Evolutionary conservation across 2,329 filamentous ascomycete species (phyloP), one percentile per base, ranked within the genome.

Genomic region (Colletotrichum tabaci): DNA sequence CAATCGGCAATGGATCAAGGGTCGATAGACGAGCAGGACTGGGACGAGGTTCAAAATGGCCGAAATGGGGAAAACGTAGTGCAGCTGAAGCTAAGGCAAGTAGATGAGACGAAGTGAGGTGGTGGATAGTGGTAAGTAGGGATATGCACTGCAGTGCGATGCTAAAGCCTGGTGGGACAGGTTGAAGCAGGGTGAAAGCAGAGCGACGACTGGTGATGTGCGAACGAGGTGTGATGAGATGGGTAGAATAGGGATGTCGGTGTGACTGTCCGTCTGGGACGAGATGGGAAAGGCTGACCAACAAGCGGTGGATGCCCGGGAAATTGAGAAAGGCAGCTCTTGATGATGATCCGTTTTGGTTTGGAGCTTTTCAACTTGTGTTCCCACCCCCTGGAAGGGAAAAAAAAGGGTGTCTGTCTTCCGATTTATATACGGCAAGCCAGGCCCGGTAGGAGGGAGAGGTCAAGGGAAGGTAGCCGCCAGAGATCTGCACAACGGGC

Each of bases 1-100:
- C 18, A 18, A 57, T 46, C 63, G 40, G 56, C 63, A 26, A 67
- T 49, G 47, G 23, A 56, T 44, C 35, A 61, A 63, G 64, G 26
- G 13, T 62, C 49, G 64, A 30, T 61, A 49, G 67, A 47, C 46
- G 58, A 8, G 26, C 44, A 53, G 66, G 44, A 42, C 58, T 60
- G 21, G 63, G 26, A 61, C 13, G 46, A 47, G 44, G 46, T 50
- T 50, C 58, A 50, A 40, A n/a, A 61, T 61, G 30, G 30, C 49
- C n/a, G 57, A 18, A 18, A 23, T 12, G 13, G 46, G 58, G 21
- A 21, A 50, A 50, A 50, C 40, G n/a, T 40, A n/a, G 35, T 38
- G 35, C 35, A 38, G 35, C 30, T 35, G 12, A 21, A 49, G 30
- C 21, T 16, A 44, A 63, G 61, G 47, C 53, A 30, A 38, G 35